Evolutionary conservation across 2,329 filamentous ascomycete genomes (phyloP).

Genomic region (Akanthomyces muscarius): DNA sequence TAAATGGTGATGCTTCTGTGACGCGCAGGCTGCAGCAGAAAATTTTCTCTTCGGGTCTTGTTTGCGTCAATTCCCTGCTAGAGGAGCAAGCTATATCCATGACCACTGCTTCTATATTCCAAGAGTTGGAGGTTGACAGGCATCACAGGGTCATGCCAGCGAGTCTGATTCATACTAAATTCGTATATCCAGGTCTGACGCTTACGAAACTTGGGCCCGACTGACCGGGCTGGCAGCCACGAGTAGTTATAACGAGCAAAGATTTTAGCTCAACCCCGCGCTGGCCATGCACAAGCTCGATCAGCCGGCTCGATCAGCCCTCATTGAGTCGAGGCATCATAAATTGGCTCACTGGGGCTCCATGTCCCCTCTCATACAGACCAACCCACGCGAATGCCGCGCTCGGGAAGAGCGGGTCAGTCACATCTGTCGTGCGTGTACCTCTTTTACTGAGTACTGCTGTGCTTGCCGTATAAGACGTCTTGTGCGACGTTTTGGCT

Average conservation of each 20-base stretch:
- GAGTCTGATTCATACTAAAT: not conserved
- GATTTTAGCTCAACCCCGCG: slow-evolving; percentile 5
- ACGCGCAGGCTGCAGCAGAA: not conserved
- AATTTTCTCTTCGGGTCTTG: not conserved
- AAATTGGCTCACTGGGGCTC: not conserved
- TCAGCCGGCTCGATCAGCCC: slow-evolving; percentile 4
- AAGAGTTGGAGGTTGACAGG: not conserved
- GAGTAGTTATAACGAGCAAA: not conserved
- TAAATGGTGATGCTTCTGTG: slow-evolving; percentile 13
- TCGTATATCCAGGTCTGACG: not conserved
- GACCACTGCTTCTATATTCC: not conserved
- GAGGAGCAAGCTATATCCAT: not conserved
- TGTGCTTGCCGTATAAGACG: not conserved
- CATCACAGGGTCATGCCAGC: not conserved
- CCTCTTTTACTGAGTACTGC: not conserved
- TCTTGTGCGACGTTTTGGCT: not conserved
- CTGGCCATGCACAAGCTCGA: not conserved
- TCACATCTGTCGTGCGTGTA: not conserved
- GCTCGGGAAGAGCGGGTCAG: not conserved
- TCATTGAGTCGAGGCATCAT: not conserved
- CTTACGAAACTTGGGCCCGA: not conserved
- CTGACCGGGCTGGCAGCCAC: not conserved
- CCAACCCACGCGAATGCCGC: not conserved
- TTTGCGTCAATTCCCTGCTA: not conserved
- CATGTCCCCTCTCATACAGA: not conserved